Conservation (phyloP, 179 eudicot genomes). For the Dionaea muscipula region DNA sequence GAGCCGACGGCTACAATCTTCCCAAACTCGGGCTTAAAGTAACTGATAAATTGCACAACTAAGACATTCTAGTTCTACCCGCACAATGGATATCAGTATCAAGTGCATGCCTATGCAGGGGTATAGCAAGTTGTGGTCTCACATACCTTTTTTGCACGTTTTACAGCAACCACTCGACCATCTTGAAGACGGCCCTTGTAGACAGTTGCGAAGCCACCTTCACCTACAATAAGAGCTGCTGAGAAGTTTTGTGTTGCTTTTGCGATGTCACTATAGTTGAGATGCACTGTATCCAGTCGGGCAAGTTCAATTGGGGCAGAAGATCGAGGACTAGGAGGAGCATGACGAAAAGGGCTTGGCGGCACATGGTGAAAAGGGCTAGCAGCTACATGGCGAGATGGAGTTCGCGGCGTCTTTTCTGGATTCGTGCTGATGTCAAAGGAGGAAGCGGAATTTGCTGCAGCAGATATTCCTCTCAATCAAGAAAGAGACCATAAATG, state of each 20-base stretch:
- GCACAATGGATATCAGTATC: too few relatives aligned
- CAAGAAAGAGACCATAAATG: neutral
- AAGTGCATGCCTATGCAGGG: neutral
- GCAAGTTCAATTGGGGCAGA: conserved; percentile 47
- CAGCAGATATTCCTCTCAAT: conserved; percentile 9
- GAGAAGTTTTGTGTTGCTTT: conserved; percentile 79
- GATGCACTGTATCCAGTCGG: conserved; percentile 61
- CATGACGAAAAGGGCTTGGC: conserved; percentile 16
- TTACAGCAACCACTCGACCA: conserved; percentile 83
- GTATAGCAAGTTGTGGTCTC: conserved; percentile 3
- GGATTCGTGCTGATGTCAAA: conserved; percentile 37
- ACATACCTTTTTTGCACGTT: conserved; percentile 86
- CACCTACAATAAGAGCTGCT: conserved; percentile 51
- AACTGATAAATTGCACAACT: too few relatives aligned
- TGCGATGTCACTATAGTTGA: conserved; percentile 46
- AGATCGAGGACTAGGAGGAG: conserved; percentile 87
- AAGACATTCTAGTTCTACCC: too few relatives aligned
- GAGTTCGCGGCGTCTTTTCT: conserved; percentile 43
- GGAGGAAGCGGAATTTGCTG: conserved; percentile 75
- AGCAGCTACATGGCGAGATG: conserved; percentile 23
- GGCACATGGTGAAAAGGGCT: too few relatives aligned
- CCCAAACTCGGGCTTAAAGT: too few relatives aligned
- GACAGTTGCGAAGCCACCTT: conserved; percentile 91
- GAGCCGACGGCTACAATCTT: too few relatives aligned
- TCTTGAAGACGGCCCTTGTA: conserved; percentile 67